Evolutionary conservation across 1,284 basidiomycete species (phyloP).

Genomic region (Rhodotorula sp.): DNA sequence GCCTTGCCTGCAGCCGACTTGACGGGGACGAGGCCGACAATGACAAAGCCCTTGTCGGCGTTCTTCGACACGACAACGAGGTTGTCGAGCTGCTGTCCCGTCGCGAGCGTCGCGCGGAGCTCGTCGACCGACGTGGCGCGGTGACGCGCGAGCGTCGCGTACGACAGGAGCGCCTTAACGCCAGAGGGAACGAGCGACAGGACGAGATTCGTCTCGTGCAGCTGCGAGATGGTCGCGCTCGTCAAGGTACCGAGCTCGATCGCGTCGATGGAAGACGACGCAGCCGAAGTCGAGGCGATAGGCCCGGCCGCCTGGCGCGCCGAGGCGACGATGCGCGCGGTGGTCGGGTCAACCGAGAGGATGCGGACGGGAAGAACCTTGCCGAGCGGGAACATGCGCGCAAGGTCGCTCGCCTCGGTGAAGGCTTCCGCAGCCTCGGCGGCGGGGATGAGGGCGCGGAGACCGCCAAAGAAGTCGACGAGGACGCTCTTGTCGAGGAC

Average conservation of each 20-base stretch:
- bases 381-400: constrained; percentile 72
- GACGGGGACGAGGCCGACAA: constrained; percentile 66
- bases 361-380: constrained; percentile 86
- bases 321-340: constrained; percentile 74
- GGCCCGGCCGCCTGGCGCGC: constrained; percentile 68
- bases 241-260: constrained; percentile 67
- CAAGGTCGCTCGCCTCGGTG: constrained; percentile 59
- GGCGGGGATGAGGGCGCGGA: constrained; percentile 78
- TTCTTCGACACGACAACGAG: constrained; percentile 89
- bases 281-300: constrained; percentile 61
- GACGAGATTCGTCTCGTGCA: constrained; percentile 82
- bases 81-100: constrained; percentile 73
- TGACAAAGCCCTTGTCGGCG: constrained; percentile 79
- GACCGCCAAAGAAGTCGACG: constrained; percentile 86
- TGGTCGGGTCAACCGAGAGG: constrained; percentile 66
- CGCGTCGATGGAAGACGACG: constrained; percentile 58
- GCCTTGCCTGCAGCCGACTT: constrained; percentile 35
- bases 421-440: constrained; percentile 74
- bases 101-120: constrained; percentile 63
- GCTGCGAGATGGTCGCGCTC: constrained; percentile 67
- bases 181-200: constrained; percentile 63
- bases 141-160: constrained; percentile 84
- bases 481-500: constrained; percentile 74
- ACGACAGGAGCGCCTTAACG: constrained; percentile 77
- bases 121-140: constrained; percentile 69